Evolutionary conservation across 2,329 filamentous ascomycete genomes (phyloP), one percentile per base, ranked within the genome.

Genomic region (Metarhizium brunneum): DNA sequence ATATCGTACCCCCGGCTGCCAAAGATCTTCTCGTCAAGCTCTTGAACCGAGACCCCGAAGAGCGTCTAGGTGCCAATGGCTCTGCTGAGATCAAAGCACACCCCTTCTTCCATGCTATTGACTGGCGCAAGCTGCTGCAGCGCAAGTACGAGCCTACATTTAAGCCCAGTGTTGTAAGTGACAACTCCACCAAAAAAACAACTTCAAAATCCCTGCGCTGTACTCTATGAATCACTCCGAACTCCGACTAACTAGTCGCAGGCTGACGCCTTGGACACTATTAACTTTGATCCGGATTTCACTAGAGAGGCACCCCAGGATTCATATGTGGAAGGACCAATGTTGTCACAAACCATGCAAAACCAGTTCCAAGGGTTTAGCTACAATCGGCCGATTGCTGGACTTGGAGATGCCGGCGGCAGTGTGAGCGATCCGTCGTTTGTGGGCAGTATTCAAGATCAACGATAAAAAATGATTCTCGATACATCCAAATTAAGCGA

Each of bases 71-170:
- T 63, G 92, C 91, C 57, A 94, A 92, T 65, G 94, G 94, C 60
- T 92, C 94, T 4, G 89, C 91, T 20, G 94, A 99, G 74, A 97
- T 99, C 78, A 99, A 99, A 76, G 90, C 92, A 29, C 94, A 99
- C 70, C 92, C 92, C 56, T 99, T 99, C 81, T 97, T 99, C 81
- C 92, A 96, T 68, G 92, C 90, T 70, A 97, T 99, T 64, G 94
- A 99, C 71, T 99, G 94, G 94, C 87, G 92, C 65, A 97, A 97
- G 76, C 80, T 99, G 58, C 77, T 99, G 59, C 94, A 97, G 76
- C 85, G 94, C 70, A 97, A 97, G 76, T 97, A 97, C 69, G 92
- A 97, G 76, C 94, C 94, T 57, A 92, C 90, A 59, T 99, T 97
- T 80, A 96, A 96, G 74, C 94, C 94, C 57, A 95, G 85, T 70